These are phyloP conservation scores for Amorphotheca resinae DNA, from an alignment of 495 filamentous ascomycete species.

Conservation along the genomic window DNA sequence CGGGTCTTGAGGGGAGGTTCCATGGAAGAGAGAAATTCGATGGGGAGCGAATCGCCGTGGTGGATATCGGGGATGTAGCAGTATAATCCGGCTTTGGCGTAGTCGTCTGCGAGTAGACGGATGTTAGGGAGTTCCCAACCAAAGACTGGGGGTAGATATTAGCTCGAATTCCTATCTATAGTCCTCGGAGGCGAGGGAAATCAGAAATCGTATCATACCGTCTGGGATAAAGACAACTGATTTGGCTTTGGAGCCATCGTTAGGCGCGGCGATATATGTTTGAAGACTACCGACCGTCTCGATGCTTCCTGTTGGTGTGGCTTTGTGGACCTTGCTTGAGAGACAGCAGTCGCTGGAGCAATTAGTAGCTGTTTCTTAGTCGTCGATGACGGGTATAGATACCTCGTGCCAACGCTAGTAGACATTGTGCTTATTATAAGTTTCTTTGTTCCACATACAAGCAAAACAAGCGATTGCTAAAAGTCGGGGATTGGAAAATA, in stretches of 20 bases:
- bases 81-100: constrained; percentile 30
- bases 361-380: neutral
- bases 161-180: neutral
- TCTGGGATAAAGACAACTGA: constrained; percentile 11
- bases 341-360: constrained; percentile 1
- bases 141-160: too few relatives aligned
- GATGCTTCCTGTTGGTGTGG: constrained; percentile 25
- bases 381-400: neutral
- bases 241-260: constrained; percentile 8
- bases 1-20: constrained; percentile 20
- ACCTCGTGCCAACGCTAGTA: constrained; percentile 3
- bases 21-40: constrained; percentile 25
- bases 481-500: too few relatives aligned
- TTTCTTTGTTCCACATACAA: too few relatives aligned
- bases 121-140: constrained; percentile 28
- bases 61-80: constrained; percentile 32
- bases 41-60: constrained; percentile 27
- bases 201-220: constrained; percentile 1
- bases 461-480: too few relatives aligned
- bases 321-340: constrained; percentile 21
- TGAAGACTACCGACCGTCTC: constrained; percentile 28
- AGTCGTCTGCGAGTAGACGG: constrained; percentile 32
- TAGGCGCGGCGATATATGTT: constrained; percentile 24
- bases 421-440: constrained; percentile 8
- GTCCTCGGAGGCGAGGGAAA: neutral